A percentile compares a stretch with the other conserved stretches of the same genome.
Evolutionary conservation across 225 moss, liverwort and hornwort genomes (phyloP).

Genomic region (Marchantia paleacea): DNA sequence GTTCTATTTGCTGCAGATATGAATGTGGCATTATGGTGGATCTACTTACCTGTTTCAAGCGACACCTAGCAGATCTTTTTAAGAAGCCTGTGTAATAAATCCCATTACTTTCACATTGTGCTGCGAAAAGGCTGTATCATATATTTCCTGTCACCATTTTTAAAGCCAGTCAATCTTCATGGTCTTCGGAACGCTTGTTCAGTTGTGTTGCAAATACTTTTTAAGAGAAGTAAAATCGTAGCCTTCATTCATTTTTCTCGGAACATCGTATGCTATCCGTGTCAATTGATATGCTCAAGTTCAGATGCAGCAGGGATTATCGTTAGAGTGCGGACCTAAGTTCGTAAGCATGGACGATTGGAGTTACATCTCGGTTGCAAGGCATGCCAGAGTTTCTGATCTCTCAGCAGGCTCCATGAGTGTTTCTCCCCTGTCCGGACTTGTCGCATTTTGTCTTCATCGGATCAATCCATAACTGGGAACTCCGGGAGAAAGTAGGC

Average conservation of each 20-base stretch:
- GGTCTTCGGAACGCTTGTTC: not conserved
- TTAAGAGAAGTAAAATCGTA: not conserved
- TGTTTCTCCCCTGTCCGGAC: too few relatives aligned
- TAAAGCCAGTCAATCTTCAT: not conserved
- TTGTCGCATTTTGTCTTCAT: too few relatives aligned
- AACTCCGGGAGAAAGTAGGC: too few relatives aligned
- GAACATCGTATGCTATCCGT: not conserved
- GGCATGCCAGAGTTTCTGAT: too few relatives aligned
- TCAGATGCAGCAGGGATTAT: not conserved
- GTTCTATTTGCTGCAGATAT: not conserved
- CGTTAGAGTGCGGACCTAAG: not conserved
- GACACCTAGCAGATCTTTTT: conserved; percentile 17
- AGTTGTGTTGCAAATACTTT: not conserved
- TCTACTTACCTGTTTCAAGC: conserved; percentile 1
- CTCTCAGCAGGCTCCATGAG: too few relatives aligned
- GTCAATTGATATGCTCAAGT: not conserved
- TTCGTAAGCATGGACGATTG: not conserved
- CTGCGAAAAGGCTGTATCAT: not conserved
- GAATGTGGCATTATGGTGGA: conserved; percentile 13
- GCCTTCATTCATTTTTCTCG: not conserved
- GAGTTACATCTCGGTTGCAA: too few relatives aligned
- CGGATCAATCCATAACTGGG: too few relatives aligned
- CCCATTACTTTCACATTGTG: not conserved
- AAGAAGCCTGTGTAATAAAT: conserved; percentile 20
- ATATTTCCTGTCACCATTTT: not conserved